phyloP scores from a whole-genome alignment of 2,329 filamentous ascomycete species.

The Hymenoscyphus fraxineus region DNA sequence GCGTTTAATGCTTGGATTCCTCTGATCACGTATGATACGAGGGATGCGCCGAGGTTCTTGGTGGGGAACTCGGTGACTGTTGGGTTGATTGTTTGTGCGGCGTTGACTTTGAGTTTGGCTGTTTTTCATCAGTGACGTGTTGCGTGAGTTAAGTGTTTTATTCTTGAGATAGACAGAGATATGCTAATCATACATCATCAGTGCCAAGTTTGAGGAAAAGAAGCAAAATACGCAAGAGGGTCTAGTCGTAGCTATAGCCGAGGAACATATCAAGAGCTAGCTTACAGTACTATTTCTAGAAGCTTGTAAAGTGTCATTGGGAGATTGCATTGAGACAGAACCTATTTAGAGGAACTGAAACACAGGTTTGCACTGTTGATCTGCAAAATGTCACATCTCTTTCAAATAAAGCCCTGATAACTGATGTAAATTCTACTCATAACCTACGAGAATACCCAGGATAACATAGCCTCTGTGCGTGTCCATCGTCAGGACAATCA shows the following conservation, averaged over 20 bases:
- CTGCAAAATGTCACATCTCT: no score
- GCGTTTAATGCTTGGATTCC: conserved; percentile 32
- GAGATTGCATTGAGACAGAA: no score
- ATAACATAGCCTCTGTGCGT: no score
- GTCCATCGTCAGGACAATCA: no score
- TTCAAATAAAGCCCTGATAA: no score
- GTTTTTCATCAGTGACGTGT: conserved; percentile 24
- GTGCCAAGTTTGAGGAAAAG: background rate
- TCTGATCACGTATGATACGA: conserved; percentile 28
- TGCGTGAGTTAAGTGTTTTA: conserved; percentile 16
- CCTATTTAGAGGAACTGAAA: no score
- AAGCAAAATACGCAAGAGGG: background rate
- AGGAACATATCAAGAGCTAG: no score
- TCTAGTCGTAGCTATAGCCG: background rate
- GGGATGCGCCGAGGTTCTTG: conserved; percentile 26
- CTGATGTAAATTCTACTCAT: no score
- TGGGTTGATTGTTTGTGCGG: conserved; percentile 26
- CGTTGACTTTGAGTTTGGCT: conserved; percentile 24
- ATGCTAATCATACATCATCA: background rate
- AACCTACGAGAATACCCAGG: no score
- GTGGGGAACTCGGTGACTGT: conserved; percentile 29
- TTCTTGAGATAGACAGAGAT: background rate
- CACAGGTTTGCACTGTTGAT: no score
- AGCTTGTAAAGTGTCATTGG: no score
- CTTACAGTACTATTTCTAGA: no score